Evolutionary conservation across 2,329 filamentous ascomycete genomes (phyloP).

Genomic region (Ilyonectria sp.): DNA sequence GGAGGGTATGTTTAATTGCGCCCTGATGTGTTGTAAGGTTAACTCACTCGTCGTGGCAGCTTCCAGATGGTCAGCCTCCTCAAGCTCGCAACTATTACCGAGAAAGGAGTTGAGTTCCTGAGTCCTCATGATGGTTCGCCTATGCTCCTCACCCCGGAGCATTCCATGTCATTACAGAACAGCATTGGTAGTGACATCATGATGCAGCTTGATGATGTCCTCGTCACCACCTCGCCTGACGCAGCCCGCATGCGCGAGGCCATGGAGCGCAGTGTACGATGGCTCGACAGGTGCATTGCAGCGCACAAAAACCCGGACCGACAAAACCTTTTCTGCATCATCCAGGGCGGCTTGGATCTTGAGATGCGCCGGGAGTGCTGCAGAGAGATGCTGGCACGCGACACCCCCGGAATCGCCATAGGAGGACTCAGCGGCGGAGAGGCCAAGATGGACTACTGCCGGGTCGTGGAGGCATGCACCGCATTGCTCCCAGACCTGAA

Average conservation of each 20-base stretch:
- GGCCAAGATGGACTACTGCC: conserved; percentile 92
- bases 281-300: conserved; percentile 94
- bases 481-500: conserved; percentile 88
- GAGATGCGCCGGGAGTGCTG: conserved; percentile 89
- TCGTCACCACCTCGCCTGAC: conserved; percentile 96
- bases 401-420: conserved; percentile 97
- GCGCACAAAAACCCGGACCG: conserved; percentile 86
- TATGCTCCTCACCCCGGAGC: conserved; percentile 97
- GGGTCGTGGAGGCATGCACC: conserved; percentile 90
- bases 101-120: conserved; percentile 96
- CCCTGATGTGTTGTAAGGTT: background rate
- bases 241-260: conserved; percentile 89
- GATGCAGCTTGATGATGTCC: conserved; percentile 99
- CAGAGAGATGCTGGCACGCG: conserved; percentile 86
- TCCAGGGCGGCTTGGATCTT: conserved; percentile 93
- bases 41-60: conserved; percentile 62
- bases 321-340: conserved; percentile 98
- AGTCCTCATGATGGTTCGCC: conserved; percentile 95
- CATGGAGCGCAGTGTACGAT: conserved; percentile 94
- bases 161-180: conserved; percentile 96
- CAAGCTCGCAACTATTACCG: conserved; percentile 92
- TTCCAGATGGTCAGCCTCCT: conserved; percentile 99
- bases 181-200: conserved; percentile 98
- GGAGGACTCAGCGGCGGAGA: conserved; percentile 96
- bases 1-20: conserved; percentile 68